A percentile compares a stretch with the other conserved stretches of the same genome.
Conservation (phyloP, 495 filamentous ascomycete species). For the Xylaria intraflava region DNA sequence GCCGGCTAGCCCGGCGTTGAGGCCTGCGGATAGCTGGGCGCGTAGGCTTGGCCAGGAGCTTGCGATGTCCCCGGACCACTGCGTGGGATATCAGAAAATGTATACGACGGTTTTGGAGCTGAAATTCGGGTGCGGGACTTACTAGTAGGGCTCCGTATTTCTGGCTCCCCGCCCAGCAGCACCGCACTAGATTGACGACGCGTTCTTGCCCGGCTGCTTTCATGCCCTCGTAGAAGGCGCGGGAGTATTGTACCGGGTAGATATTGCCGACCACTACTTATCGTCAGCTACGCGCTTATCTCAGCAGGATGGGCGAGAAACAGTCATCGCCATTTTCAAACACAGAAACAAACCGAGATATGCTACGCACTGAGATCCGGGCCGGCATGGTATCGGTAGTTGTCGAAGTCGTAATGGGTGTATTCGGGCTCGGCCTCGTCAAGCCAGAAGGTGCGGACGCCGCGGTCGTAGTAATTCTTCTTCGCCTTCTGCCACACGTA, state of each 20-base stretch:
- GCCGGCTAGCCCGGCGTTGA: slow-evolving; percentile 53
- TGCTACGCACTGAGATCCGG: slow-evolving; percentile 31
- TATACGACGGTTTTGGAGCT: background rate
- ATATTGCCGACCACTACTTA: slow-evolving; percentile 44
- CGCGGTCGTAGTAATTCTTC: slow-evolving; percentile 50
- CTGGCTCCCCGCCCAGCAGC: slow-evolving; percentile 54
- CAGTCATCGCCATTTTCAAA: background rate
- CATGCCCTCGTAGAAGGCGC: slow-evolving; percentile 53
- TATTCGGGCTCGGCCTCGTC: slow-evolving; percentile 58
- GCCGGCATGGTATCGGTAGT: slow-evolving; percentile 50
- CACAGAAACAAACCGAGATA: background rate
- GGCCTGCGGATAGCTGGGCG: slow-evolving; percentile 49
- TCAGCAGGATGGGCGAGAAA: background rate
- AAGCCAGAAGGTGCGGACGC: slow-evolving; percentile 56
- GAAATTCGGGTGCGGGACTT: background rate
- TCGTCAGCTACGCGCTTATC: background rate
- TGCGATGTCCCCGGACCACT: slow-evolving; percentile 53
- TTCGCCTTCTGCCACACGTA: slow-evolving; percentile 51
- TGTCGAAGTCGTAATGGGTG: slow-evolving; percentile 52
- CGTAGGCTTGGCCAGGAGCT: slow-evolving; percentile 49
- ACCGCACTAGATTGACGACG: slow-evolving; percentile 52
- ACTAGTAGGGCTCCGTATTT: slow-evolving; percentile 51
- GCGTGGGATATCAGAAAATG: background rate
- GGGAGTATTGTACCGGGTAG: slow-evolving; percentile 49
- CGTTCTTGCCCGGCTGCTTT: slow-evolving; percentile 23